phyloP scores from a whole-genome alignment of 2,329 filamentous ascomycete species.

The Orbilia javanica region DNA sequence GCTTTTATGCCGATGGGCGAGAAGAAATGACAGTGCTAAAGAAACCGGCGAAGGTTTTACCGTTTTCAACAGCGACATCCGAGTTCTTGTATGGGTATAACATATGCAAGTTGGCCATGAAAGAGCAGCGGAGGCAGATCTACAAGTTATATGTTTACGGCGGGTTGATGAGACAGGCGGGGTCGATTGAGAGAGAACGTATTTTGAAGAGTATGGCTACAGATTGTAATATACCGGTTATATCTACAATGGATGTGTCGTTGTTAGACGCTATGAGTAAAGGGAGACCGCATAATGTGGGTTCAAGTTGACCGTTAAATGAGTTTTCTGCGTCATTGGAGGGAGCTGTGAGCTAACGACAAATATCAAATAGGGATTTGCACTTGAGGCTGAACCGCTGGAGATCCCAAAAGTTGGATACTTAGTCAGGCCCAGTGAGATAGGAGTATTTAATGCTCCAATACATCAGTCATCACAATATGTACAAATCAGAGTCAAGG shows the following conservation, averaged over 20 bases:
- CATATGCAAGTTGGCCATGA: constrained; percentile 70
- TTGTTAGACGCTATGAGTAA: constrained; percentile 79
- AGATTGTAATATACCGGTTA: constrained; percentile 70
- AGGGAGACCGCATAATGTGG: constrained; percentile 82
- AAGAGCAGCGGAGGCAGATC: constrained; percentile 76
- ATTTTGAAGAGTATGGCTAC: constrained; percentile 68
- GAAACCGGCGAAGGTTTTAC: constrained; percentile 33
- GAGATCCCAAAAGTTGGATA: constrained; percentile 77
- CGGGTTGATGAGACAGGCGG: constrained; percentile 69
- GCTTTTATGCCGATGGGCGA: neutral
- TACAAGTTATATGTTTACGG: constrained; percentile 86
- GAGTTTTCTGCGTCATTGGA: neutral
- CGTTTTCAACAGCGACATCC: neutral
- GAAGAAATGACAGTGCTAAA: constrained; percentile 5
- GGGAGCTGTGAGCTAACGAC: neutral
- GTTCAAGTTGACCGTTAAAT: constrained; percentile 7
- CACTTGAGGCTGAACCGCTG: constrained; percentile 87
- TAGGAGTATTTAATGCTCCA: constrained; percentile 78
- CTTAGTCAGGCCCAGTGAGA: constrained; percentile 71
- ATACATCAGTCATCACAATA: constrained; percentile 59
- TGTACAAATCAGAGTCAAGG: constrained; percentile 66
- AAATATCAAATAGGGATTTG: constrained; percentile 70
- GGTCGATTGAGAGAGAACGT: constrained; percentile 67
- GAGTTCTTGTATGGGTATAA: constrained; percentile 53
- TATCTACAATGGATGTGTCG: constrained; percentile 71